Evolutionary conservation across 495 filamentous ascomycete genomes (phyloP).

Genomic region (Trichoderma asperelloides): DNA sequence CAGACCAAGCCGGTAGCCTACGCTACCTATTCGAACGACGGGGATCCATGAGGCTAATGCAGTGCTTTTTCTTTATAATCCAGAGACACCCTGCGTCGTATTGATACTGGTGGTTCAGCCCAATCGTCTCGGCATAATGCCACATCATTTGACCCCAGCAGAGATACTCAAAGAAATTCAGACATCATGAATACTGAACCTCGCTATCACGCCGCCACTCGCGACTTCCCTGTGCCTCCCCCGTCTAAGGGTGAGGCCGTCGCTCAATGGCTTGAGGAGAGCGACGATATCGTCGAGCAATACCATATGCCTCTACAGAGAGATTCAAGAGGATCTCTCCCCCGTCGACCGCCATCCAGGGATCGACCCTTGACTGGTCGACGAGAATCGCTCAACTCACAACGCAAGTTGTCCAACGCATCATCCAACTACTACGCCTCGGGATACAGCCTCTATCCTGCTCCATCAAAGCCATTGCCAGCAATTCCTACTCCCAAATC

Average conservation of each 20-base stretch:
- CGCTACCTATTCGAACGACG: not conserved
- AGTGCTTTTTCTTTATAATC: not conserved
- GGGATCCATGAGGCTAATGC: not conserved
- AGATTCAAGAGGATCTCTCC: not conserved
- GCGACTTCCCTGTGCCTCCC: not conserved
- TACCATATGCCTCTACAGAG: not conserved
- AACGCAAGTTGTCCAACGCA: slow-evolving; percentile 4
- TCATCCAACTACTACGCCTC: not conserved
- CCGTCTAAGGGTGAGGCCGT: not conserved
- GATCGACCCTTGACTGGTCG: not conserved
- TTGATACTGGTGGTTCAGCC: not conserved
- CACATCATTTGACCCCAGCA: not conserved
- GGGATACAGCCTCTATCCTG: slow-evolving; percentile 8
- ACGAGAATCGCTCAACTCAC: not conserved
- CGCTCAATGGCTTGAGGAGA: slow-evolving; percentile 4
- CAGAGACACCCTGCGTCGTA: slow-evolving; percentile 3
- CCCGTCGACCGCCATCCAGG: not conserved
- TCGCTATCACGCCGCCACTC: not conserved
- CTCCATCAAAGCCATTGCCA: slow-evolving; percentile 8
- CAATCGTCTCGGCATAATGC: not conserved
- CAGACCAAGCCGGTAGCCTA: not conserved
- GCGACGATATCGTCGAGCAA: not conserved
- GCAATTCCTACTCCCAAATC: not conserved
- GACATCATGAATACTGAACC: slow-evolving; percentile 1
- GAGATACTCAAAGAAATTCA: not conserved